Evolutionary conservation across 2,329 filamentous ascomycete species (phyloP), one percentile per base, ranked within the genome.

Genomic region (Ceratocystis eucalypticola): DNA sequence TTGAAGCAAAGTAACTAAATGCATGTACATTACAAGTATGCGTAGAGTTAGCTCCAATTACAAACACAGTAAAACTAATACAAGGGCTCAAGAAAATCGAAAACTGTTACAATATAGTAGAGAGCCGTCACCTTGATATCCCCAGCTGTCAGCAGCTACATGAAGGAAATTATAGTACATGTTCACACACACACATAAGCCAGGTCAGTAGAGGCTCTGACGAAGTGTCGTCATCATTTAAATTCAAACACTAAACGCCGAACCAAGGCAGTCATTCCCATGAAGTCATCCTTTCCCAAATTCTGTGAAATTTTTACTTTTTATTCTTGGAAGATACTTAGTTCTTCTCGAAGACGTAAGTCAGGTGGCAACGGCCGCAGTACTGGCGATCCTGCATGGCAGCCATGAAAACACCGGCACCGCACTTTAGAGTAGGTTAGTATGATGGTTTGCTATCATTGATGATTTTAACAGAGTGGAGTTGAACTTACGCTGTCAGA

Each of bases 371-470:
- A 71, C 84, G 83, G 73, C 85, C 85, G 73, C 91, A 96, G 88
- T 96, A 96, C 83, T 99, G 95, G 79, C 94, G 91, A 83, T 99
- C 96, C 82, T 96, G 88, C 92, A 97, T 97, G 78, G 94, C 91
- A 78, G 94, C 94, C 94, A 99, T 99, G 89, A 99, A 99, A 84
- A 99, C 88, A 92, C 94, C 94, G 75, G 95, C 94, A 86, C 94
- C 94, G 81, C 94, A 99, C 91, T 96, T 8, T 30, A 41, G 22
- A 61, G 3, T 10, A 65, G 62, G 20, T 65, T 62, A 65, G 33
- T 5, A 22, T 61, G 3, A 22, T 37, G 44, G 5, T 5, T 55
- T 66, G 74, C 80, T 73, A 82, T 76, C 48, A 33, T 28, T 7
- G 8, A 5, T 71, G 6, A 0, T 6, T 48, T 5, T 8, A 25